phyloP scores from a whole-genome alignment of 2,329 filamentous ascomycete species.

The Alternaria sp. region DNA sequence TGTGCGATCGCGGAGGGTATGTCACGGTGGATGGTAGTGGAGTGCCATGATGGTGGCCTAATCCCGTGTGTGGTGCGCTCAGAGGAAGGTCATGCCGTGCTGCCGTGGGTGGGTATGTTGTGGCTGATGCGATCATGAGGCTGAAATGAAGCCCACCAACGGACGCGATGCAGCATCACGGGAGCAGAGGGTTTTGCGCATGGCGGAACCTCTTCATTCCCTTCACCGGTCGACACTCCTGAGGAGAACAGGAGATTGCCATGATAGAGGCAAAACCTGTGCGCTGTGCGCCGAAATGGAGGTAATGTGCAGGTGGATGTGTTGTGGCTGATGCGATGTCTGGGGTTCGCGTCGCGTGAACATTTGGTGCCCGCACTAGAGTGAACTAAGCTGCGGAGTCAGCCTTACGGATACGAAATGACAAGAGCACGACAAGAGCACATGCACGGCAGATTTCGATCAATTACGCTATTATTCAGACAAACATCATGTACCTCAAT shows the following conservation, averaged over 20 bases:
- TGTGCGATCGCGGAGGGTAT: neutral
- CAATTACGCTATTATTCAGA: slow-evolving; percentile 2
- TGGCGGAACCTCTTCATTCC: too few species aligned
- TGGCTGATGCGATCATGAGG: slow-evolving; percentile 17
- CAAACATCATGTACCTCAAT: neutral
- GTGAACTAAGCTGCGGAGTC: slow-evolving; percentile 2
- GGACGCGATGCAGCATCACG: neutral
- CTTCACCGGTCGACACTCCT: too few species aligned
- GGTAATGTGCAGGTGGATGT: neutral
- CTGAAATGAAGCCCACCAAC: slow-evolving; percentile 7
- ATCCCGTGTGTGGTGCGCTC: neutral
- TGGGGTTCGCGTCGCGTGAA: slow-evolving; percentile 2
- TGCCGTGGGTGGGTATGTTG: slow-evolving; percentile 1
- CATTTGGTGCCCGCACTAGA: neutral
- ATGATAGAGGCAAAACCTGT: too few species aligned
- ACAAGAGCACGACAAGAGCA: neutral
- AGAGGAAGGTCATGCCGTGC: neutral
- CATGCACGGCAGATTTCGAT: neutral
- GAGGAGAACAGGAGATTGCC: too few species aligned
- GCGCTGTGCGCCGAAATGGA: too few species aligned
- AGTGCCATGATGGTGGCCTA: slow-evolving; percentile 7
- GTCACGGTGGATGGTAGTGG: neutral
- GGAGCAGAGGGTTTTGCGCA: too few species aligned
- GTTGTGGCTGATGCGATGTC: neutral
- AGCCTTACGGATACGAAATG: neutral